phyloP scores from a whole-genome alignment of 148 eudicot species.

The Bassia scoparia region DNA sequence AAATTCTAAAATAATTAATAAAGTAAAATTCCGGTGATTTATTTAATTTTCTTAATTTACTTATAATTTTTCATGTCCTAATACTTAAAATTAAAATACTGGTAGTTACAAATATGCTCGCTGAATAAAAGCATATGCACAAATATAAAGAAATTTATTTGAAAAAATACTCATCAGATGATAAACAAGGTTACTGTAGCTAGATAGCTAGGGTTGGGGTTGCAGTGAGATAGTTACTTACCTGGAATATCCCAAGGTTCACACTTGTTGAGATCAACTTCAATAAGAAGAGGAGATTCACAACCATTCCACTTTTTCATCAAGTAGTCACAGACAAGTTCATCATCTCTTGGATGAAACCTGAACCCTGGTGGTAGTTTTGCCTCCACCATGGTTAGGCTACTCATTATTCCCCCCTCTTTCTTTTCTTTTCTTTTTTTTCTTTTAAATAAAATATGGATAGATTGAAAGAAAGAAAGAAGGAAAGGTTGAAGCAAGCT shows the following conservation, averaged over 20 bases:
- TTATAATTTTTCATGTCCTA: too few species aligned
- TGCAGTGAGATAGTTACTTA: too few species aligned
- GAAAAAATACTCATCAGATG: too few species aligned
- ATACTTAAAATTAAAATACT: too few species aligned
- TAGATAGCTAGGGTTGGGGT: too few species aligned
- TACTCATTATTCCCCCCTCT: slow-evolving; percentile 51
- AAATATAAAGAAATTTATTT: too few species aligned
- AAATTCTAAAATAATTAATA: too few species aligned
- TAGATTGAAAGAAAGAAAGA: slow-evolving; percentile 4
- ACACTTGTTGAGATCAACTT: slow-evolving; percentile 88
- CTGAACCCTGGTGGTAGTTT: slow-evolving; percentile 87
- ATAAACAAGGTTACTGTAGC: too few species aligned
- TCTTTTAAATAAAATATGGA: neutral
- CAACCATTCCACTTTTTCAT: slow-evolving; percentile 46
- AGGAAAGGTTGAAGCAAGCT: neutral
- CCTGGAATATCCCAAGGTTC: slow-evolving; percentile 98
- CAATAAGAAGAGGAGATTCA: slow-evolving; percentile 44
- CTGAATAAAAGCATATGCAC: too few species aligned
- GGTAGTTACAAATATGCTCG: too few species aligned
- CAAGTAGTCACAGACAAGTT: slow-evolving; percentile 82
- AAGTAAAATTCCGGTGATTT: too few species aligned
- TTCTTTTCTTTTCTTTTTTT: neutral
- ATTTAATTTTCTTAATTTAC: too few species aligned
- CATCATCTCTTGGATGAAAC: slow-evolving; percentile 88
- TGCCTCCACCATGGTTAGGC: slow-evolving; percentile 73